Percentiles rank a stretch among this genome's conserved stretches.
Evolutionary conservation across 2,329 filamentous ascomycete species (phyloP).

Genomic region (Xylariaceae sp.): DNA sequence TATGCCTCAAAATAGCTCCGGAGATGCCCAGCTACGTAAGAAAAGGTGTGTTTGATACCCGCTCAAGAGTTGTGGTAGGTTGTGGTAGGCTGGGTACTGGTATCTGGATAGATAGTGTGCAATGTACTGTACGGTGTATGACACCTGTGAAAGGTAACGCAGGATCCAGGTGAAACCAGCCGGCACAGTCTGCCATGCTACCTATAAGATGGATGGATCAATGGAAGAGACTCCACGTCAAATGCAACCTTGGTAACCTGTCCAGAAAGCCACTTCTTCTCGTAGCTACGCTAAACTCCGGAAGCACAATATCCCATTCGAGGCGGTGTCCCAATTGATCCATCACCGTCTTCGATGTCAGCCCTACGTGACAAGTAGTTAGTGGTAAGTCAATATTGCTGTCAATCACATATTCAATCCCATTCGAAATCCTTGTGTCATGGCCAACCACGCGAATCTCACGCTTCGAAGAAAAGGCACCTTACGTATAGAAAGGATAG

Average conservation of each 20-base stretch:
- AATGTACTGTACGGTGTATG: too few species aligned
- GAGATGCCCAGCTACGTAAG: neutral
- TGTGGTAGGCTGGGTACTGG: too few species aligned
- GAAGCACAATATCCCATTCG: neutral
- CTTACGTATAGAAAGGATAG: neutral
- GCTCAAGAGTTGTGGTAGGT: too few species aligned
- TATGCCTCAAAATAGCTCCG: too few species aligned
- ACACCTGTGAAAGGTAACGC: too few species aligned
- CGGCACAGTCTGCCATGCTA: neutral
- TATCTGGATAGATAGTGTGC: too few species aligned
- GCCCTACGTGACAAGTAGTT: neutral
- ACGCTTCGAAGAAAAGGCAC: neutral
- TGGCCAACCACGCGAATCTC: neutral
- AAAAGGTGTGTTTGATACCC: neutral
- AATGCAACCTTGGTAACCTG: neutral
- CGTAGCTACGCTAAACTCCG: neutral
- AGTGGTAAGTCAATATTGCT: neutral
- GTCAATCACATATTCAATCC: neutral
- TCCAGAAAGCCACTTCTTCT: neutral
- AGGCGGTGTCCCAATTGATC: neutral
- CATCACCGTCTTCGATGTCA: neutral
- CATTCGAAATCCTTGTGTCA: neutral
- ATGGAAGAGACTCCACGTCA: neutral
- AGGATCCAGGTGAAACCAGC: neutral
- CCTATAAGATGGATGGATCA: neutral